Base-by-base conservation (phyloP, 2,329 filamentous ascomycete genomes). In the Colletotrichum gloeosporioides region DNA sequence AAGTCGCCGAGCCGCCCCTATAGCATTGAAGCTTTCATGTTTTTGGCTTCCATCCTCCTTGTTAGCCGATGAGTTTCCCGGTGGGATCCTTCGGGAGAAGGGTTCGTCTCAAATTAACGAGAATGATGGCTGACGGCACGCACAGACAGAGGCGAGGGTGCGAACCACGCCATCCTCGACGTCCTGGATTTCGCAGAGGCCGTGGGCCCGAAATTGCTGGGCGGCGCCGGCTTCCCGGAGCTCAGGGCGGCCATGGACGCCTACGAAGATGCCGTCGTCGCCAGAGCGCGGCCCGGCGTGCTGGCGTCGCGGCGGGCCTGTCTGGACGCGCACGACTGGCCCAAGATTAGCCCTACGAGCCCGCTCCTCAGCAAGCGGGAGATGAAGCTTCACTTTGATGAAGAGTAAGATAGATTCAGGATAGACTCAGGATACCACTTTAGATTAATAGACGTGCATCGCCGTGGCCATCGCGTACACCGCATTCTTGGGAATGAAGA, bases 141-240 rank as follows among this genome's bases (percentile, higher is more conserved):
- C 32, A 59, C 76, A 92, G 90, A 89, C 78, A 86, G 90, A 15
- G 90, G 90, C 4, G 90, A 92, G 81, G 90, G 89, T 1, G 89
- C 89, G 8, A 92, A 92, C 77, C 89, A 91, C 68, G 89, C 88
- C 4, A 89, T 92, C 44, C 80, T 87, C 8, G 90, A 92, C 78
- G 88, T 89, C 0, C 79, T 84, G 4, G 86, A 89, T 44, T 84
- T 91, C 59, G 82, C 85, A 0, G 82, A 85, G 12, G 79, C 79
- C 7, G 78, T 86, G 2, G 34, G 79, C 0, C 81, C 84, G 0
- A 29, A 75, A 3, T 77, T 82, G 34, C 62, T 10, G 9, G 12
- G 39, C 44, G 44, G 72, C 3, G 53, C 25, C 2, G 36, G 22
- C 5, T 63, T 71, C 15, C 57, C 39, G 10, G 69, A 70, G 16